Base-by-base conservation (phyloP, 805 yeast genomes). In the Sungouiella thailandica region DNA sequence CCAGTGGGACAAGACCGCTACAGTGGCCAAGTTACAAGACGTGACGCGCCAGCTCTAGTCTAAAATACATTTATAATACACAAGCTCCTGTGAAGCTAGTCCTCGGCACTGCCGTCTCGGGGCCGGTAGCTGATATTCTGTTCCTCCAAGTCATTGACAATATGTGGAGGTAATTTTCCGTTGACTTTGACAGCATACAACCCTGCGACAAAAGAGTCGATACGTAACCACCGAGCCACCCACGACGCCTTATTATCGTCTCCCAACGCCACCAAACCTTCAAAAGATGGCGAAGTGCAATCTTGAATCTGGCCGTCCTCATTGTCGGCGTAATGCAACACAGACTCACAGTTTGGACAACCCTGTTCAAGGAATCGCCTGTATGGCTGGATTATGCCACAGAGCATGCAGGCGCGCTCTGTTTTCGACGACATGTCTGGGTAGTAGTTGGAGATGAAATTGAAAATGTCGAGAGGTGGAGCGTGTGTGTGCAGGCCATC, bases 211-310 rank as follows among this genome's bases (percentile, higher is more conserved):
- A 87, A 86, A 12, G 85, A 81, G 52, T 86, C 95, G 20, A 90
- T 81, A 58, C 97, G 77, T 36, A 90, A 67, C 98, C 98, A 90
- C 53, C 84, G 78, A 11, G 96, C 96, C 25, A 87, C 96, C 98
- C 98, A 90, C 2, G 96, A 86, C 23, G 72, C 75, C 32, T 78
- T 76, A 49, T 61, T 65, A 32, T 90, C 87, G 40, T 83, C 88
- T 31, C 94, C 87, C 42, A 87, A 70, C 2, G 97, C 96, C 4
- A 90, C 95, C 22, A 85, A 66, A 0, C 98, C 98, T 65, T 90
- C 98, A 55, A 88, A 90, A 0, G 96, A 78, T 25, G 97, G 97
- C 13, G 96, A 87, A 5, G 97, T 93, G 58, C 96, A 87, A 53
- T 88, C 96, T 53, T 80, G 83, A 32, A 84, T 83, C 23, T 86